Evolutionary conservation across 331 rosid genomes (phyloP), one percentile per base, ranked within the genome.

Genomic region (Rhamnella rubrinervis): DNA sequence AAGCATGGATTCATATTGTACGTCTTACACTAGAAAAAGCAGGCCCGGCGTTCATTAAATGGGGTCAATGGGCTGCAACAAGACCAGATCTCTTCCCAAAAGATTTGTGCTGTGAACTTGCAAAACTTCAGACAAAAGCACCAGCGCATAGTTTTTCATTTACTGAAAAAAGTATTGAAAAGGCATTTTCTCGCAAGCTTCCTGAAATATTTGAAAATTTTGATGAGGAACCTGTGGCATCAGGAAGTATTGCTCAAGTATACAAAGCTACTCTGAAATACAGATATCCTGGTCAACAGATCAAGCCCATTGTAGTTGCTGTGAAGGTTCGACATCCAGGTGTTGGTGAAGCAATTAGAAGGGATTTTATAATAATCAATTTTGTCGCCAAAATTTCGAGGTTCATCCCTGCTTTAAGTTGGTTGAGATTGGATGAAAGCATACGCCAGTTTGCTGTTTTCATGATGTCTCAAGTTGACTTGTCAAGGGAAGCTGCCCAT

Each of bases 51-150:
- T 88, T 91, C 69, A 91, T 88, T 55, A 91, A 91, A 70, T 91
- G 97, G 97, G 97, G 96, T 70, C 97, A 88, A 68, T 86, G 97
- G 97, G 97, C 96, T 61, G 97, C 96, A 35, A 85, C 91, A 47
- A 78, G 97, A 66, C 92, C 92, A 25, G 96, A 86, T 76, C 92
- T 88, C 77, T 91, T 91, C 65, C 82, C 96, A 23, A 71, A 83
- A 83, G 96, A 91, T 70, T 85, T 91, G 73, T 91, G 97, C 61
- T 58, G 20, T 66, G 89, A 88, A 80, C 96, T 91, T 59, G 78
- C 87, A 55, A 73, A 86, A 65, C 89, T 91, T 77, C 96, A 91
- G 50, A 77, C 85, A n/a, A 87, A 65, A 51, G 96, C 97, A 60
- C 97, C 97, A 13, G 63, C 91, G 18, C 97, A 88, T 80, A 72